These are phyloP conservation scores for Podila epicladia DNA, from an alignment of 192 early-diverging fungal genomes.

Conservation along the genomic window DNA sequence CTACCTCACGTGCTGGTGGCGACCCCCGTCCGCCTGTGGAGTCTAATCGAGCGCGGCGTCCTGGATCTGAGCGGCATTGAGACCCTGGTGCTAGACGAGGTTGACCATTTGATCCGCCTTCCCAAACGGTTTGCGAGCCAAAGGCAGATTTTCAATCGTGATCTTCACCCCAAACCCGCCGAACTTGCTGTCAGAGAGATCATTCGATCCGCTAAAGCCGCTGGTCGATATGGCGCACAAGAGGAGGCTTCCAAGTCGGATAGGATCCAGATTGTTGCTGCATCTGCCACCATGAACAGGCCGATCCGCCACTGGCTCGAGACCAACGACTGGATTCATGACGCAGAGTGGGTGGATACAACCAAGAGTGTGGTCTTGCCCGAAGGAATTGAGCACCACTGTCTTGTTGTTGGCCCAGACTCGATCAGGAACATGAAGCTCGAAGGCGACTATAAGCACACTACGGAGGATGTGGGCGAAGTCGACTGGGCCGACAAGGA, in stretches of 20 bases:
- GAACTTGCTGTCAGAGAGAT: slow-evolving; percentile 48
- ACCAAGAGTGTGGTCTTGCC: slow-evolving; percentile 49
- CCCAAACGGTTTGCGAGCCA: slow-evolving; percentile 60
- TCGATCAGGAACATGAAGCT: slow-evolving; percentile 55
- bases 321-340: slow-evolving; percentile 56
- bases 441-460: background rate
- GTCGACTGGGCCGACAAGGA: slow-evolving; percentile 37
- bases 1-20: slow-evolving; percentile 54
- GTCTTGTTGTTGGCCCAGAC: slow-evolving; percentile 55
- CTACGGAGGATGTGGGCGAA: background rate
- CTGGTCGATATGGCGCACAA: slow-evolving; percentile 3
- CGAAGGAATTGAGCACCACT: slow-evolving; percentile 60
- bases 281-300: slow-evolving; percentile 80
- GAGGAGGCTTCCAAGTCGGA: background rate
- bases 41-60: slow-evolving; percentile 31
- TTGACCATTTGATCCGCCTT: slow-evolving; percentile 61
- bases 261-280: slow-evolving; percentile 66
- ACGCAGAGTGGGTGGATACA: slow-evolving; percentile 71
- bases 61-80: slow-evolving; percentile 46
- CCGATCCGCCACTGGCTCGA: slow-evolving; percentile 66
- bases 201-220: slow-evolving; percentile 23
- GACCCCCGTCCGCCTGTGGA: slow-evolving; percentile 50
- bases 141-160: slow-evolving; percentile 45
- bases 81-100: slow-evolving; percentile 61
- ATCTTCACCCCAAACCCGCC: slow-evolving; percentile 54